Evolutionary conservation across 2,329 filamentous ascomycete species (phyloP).

Genomic region (Rugonectria rugulosa): DNA sequence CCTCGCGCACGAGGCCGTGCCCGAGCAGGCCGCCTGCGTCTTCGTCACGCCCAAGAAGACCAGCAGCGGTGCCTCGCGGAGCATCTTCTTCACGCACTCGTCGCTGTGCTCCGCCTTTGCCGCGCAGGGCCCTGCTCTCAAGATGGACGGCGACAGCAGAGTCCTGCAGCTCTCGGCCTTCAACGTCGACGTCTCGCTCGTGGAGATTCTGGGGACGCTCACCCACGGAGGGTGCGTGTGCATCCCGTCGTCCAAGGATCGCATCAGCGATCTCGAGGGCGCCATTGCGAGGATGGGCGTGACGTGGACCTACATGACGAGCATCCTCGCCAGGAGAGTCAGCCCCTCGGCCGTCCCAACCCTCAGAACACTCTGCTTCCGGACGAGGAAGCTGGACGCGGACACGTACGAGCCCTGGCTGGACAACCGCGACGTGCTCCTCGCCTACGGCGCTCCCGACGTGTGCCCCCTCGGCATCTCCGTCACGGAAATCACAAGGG

Average conservation of each 20-base stretch:
- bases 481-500: conserved; percentile 51
- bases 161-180: conserved; percentile 64
- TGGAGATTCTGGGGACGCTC: conserved; percentile 61
- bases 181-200: conserved; percentile 60
- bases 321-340: conserved; percentile 61
- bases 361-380: conserved; percentile 53
- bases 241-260: conserved; percentile 59
- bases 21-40: conserved; percentile 64
- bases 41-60: conserved; percentile 64
- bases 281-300: conserved; percentile 59
- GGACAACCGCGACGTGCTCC: conserved; percentile 53
- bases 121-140: conserved; percentile 58
- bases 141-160: conserved; percentile 59
- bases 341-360: conserved; percentile 47
- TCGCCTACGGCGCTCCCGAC: conserved; percentile 61
- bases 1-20: conserved; percentile 43
- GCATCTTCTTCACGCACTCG: conserved; percentile 68
- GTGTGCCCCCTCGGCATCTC: conserved; percentile 61
- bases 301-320: conserved; percentile 64
- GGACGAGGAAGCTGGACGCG: conserved; percentile 57
- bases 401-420: conserved; percentile 58
- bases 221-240: conserved; percentile 66
- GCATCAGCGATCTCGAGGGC: conserved; percentile 57
- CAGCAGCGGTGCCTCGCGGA: conserved; percentile 53
- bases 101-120: conserved; percentile 63